phyloP scores from a whole-genome alignment of 2,329 filamentous ascomycete species.

The Aspergillus intermedius region DNA sequence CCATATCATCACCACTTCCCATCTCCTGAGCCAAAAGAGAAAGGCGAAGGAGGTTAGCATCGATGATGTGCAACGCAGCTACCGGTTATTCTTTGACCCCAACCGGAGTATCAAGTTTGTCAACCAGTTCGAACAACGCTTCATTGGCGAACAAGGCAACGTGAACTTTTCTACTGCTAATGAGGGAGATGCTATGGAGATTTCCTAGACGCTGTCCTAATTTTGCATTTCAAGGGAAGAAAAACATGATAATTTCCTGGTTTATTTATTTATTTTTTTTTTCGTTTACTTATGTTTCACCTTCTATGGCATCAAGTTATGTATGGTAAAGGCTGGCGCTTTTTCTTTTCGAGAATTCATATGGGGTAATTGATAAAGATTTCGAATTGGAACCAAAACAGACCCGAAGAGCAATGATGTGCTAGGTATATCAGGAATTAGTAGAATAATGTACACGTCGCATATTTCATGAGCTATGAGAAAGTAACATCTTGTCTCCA shows the following conservation, averaged over 20 bases:
- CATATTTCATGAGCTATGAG: slow-evolving; percentile 32
- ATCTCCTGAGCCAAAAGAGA: slow-evolving; percentile 79
- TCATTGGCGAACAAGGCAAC: slow-evolving; percentile 79
- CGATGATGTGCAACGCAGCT: slow-evolving; percentile 88
- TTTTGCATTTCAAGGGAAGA: neutral
- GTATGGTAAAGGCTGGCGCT: slow-evolving; percentile 35
- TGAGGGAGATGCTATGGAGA: slow-evolving; percentile 65
- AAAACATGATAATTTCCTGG: neutral
- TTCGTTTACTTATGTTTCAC: slow-evolving; percentile 13
- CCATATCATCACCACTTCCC: slow-evolving; percentile 92
- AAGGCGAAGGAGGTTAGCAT: slow-evolving; percentile 76
- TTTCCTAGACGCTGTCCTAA: slow-evolving; percentile 41
- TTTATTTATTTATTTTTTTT: no score
- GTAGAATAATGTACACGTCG: slow-evolving; percentile 7
- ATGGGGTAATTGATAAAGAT: slow-evolving; percentile 17
- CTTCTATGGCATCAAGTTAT: slow-evolving; percentile 25
- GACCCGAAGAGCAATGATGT: slow-evolving; percentile 16
- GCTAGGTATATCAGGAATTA: slow-evolving; percentile 1
- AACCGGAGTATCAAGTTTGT: slow-evolving; percentile 85
- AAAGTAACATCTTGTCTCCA: slow-evolving; percentile 52
- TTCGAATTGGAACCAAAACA: slow-evolving; percentile 16
- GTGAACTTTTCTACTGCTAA: slow-evolving; percentile 60
- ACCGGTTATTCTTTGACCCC: slow-evolving; percentile 89
- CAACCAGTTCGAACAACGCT: slow-evolving; percentile 77
- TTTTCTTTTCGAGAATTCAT: slow-evolving; percentile 21